Base-by-base conservation (phyloP, 129 eudicot species). In the Saposhnikovia divaricata region DNA sequence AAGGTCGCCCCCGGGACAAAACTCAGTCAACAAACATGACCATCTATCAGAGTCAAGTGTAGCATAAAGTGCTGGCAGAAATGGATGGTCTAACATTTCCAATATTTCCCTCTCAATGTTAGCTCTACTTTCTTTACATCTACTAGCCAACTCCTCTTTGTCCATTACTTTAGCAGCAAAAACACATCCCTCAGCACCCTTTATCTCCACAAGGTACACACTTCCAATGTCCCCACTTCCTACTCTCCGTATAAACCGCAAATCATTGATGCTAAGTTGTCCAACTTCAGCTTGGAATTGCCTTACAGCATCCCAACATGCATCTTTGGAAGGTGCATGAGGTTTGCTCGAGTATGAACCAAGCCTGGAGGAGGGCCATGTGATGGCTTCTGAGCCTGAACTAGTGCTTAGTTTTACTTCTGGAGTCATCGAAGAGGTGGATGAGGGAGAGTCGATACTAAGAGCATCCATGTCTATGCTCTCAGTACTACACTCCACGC, bases 81-180 rank as follows among this genome's bases (percentile, higher is more conserved):
- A 91, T 6, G 97, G 97, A 37, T 91, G 97, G 72, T 91, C 90
- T 81, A 91, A 82, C 87, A 89, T 87, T 77, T 92, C 84, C 75
- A 92, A 47, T 76, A 89, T 89, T 74, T 88, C 97, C 88, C 85
- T 78, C 77, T 91, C 97, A 9, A 86, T 76, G 84, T 77, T 85
- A 6, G 97, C 94, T 77, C 97, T 88, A 55, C 85, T 78, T 81
- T 89, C 92, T 77, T 88, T 92, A 38, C 83, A 83, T 79, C 94
- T 86, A 47, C 61, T 73, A 28, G 82, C 88, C 82, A 92, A 37
- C 92, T 92, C 97, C 14, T 92, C 92, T 77, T 88, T 92, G 78
- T 90, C 95, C 97, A 90, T 90, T 84, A 92, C 97, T 86, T 92
- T 90, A 19, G 95, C 97, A 12, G 97, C 97, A 53, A 92, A 84